Evolutionary conservation across 257 asterid genomes (phyloP).

Genomic region (Marsdenia floribunda): DNA sequence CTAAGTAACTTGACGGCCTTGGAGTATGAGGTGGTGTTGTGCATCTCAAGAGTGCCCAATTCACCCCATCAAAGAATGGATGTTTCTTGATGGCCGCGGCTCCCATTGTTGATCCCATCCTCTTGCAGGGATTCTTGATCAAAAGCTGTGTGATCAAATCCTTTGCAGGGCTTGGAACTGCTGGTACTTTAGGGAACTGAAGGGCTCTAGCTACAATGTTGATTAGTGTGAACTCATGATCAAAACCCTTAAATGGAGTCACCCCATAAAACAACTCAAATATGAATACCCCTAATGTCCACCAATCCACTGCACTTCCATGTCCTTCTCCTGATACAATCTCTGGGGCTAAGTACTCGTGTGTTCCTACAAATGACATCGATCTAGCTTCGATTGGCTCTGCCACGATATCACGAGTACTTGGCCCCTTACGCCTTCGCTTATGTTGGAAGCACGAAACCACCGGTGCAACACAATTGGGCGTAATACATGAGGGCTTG

Average conservation of each 20-base stretch:
- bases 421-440: neutral
- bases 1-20: neutral
- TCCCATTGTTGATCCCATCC: conserved; percentile 65
- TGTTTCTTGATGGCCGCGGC: conserved; percentile 62
- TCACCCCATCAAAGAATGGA: conserved; percentile 55
- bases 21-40: conserved; percentile 57
- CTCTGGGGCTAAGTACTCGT: conserved; percentile 68
- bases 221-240: conserved; percentile 51
- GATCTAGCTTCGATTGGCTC: conserved; percentile 64
- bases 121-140: conserved; percentile 51
- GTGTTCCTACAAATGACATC: conserved; percentile 71
- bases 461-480: conserved; percentile 37
- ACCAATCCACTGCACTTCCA: conserved; percentile 71
- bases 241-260: conserved; percentile 57
- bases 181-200: conserved; percentile 59
- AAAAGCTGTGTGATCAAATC: conserved; percentile 48
- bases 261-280: conserved; percentile 55
- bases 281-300: conserved; percentile 56
- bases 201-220: conserved; percentile 57
- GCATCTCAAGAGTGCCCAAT: conserved; percentile 74
- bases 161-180: conserved; percentile 35
- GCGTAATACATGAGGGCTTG: conserved; percentile 41
- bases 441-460: conserved; percentile 24
- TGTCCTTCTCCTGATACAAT: conserved; percentile 68
- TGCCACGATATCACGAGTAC: conserved; percentile 26